phyloP scores from a whole-genome alignment of 1,139 yeast genomes.

The Yamadazyma trypodendri region DNA sequence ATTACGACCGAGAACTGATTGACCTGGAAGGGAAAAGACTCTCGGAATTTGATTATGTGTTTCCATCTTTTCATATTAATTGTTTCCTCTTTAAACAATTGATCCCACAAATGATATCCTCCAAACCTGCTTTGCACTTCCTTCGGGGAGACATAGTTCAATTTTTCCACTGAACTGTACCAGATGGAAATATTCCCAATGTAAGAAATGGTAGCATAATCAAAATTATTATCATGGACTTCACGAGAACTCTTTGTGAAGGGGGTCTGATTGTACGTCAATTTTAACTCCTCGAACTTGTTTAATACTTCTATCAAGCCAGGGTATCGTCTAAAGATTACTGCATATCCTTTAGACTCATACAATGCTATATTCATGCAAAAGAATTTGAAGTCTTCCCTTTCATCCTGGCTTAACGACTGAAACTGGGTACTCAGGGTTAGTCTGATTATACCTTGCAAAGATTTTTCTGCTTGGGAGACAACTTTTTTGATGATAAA shows the following conservation, averaged over 20 bases:
- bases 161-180: conserved; percentile 27
- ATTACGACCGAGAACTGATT: conserved; percentile 44
- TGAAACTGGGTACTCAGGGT: conserved; percentile 27
- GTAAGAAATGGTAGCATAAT: conserved; percentile 39
- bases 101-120: conserved; percentile 48
- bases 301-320: conserved; percentile 32
- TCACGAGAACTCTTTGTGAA: conserved; percentile 36
- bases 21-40: conserved; percentile 39
- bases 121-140: conserved; percentile 31
- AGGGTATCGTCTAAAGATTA: conserved; percentile 26
- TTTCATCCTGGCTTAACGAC: conserved; percentile 13
- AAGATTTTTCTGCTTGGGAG: conserved; percentile 17
- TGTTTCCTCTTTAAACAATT: conserved; percentile 33
- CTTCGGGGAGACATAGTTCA: conserved; percentile 8
- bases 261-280: conserved; percentile 34
- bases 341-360: conserved; percentile 39
- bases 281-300: conserved; percentile 33
- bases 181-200: conserved; percentile 44
- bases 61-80: conserved; percentile 49
- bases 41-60: conserved; percentile 41
- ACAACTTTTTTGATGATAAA: conserved; percentile 42
- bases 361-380: conserved; percentile 40
- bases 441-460: conserved; percentile 20
- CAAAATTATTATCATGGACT: conserved; percentile 38
- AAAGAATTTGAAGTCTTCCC: conserved; percentile 24